A percentile compares a stretch with the other conserved stretches of the same genome.
phyloP scores from a whole-genome alignment of 768 basidiomycete species.

The Inosperma sp. region DNA sequence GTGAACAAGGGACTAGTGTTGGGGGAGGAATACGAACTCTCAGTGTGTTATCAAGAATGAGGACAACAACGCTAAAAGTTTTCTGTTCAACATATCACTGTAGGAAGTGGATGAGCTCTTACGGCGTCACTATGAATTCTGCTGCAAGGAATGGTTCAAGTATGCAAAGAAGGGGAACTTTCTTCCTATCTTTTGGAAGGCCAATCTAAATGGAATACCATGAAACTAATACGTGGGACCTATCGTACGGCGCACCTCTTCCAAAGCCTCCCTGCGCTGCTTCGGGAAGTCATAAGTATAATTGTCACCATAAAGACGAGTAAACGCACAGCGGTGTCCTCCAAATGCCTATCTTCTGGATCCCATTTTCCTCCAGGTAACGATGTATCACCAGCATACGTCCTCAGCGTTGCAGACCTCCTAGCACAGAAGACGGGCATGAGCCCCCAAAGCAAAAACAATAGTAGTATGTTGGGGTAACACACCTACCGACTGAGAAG shows the following conservation, averaged over 20 bases:
- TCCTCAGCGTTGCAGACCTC: slow-evolving; percentile 63
- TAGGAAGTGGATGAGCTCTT: slow-evolving; percentile 27
- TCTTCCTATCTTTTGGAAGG: slow-evolving; percentile 63
- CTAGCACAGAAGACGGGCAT: slow-evolving; percentile 33
- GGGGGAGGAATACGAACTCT: slow-evolving; percentile 40
- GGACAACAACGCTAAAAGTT: slow-evolving; percentile 66
- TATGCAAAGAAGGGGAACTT: slow-evolving; percentile 71
- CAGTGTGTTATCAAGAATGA: slow-evolving; percentile 75
- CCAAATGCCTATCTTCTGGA: slow-evolving; percentile 56
- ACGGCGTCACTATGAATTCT: slow-evolving; percentile 81
- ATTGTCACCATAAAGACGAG: not conserved
- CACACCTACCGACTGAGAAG: slow-evolving; percentile 68
- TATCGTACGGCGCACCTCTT: slow-evolving; percentile 57
- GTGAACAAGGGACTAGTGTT: not conserved
- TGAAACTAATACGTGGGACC: not conserved
- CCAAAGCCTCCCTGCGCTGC: slow-evolving; percentile 85
- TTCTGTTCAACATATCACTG: not conserved
- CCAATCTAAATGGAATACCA: slow-evolving; percentile 63
- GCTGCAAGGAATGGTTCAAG: slow-evolving; percentile 77
- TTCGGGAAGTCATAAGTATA: not conserved
- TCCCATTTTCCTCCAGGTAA: slow-evolving; percentile 85
- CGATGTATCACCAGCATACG: slow-evolving; percentile 86
- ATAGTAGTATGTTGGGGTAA: too few relatives aligned
- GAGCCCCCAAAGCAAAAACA: not conserved
- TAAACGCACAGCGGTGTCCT: slow-evolving; percentile 72